These are phyloP conservation scores for Royoungia palumana DNA, from an alignment of 768 basidiomycete genomes.

Conservation along the genomic window DNA sequence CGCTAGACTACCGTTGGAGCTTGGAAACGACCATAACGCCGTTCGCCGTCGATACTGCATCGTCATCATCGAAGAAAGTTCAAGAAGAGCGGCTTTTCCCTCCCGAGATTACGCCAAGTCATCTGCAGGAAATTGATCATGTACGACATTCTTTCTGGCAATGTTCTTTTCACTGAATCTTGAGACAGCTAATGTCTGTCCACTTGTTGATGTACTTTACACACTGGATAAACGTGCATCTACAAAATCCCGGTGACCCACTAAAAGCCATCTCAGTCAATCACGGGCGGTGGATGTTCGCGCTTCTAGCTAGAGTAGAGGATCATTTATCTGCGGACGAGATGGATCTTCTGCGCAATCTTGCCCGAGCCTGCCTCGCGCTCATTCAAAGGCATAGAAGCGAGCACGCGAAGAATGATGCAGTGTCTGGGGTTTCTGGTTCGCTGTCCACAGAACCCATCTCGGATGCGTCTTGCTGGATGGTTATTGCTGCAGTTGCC, in stretches of 20 bases:
- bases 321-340: conserved; percentile 71
- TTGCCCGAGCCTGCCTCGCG: conserved; percentile 66
- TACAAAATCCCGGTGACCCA: conserved; percentile 42
- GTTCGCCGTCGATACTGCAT: background rate
- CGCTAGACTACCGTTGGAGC: background rate
- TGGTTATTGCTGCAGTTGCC: conserved; percentile 61
- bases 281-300: conserved; percentile 79
- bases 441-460: conserved; percentile 15
- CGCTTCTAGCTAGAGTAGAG: conserved; percentile 66
- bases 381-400: conserved; percentile 37
- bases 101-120: conserved; percentile 56
- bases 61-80: background rate
- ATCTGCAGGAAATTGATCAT: conserved; percentile 63
- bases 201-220: conserved; percentile 83
- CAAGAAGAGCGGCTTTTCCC: conserved; percentile 25
- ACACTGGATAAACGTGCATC: conserved; percentile 69
- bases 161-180: conserved; percentile 7
- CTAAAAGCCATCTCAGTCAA: conserved; percentile 44
- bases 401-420: conserved; percentile 18
- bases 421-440: conserved; percentile 5
- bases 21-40: background rate
- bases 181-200: conserved; percentile 56
- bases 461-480: conserved; percentile 61
- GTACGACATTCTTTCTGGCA: conserved; percentile 36
- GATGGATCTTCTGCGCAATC: conserved; percentile 68